A percentile compares a stretch with the other conserved stretches of the same genome.
Conservation (phyloP, 2,329 filamentous ascomycete species). For the Colletotrichum lupini region DNA sequence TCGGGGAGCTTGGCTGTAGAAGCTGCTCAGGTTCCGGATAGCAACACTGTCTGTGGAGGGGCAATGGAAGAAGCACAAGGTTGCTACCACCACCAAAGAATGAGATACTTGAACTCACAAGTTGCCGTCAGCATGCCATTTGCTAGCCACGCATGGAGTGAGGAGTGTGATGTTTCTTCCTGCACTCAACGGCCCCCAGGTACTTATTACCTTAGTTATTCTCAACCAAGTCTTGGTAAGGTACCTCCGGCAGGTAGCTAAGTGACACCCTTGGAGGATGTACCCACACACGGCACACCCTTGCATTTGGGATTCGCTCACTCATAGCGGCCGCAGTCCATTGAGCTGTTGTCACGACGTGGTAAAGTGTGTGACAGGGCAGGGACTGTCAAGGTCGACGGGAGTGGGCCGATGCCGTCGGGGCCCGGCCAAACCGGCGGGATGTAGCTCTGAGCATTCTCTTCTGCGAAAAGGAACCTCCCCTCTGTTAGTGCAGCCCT, state of each 20-base stretch:
- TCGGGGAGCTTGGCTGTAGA: neutral
- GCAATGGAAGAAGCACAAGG: neutral
- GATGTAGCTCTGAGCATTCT: neutral
- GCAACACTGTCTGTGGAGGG: neutral
- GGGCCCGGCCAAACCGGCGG: neutral
- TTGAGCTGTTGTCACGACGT: slow-evolving; percentile 24
- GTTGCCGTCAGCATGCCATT: neutral
- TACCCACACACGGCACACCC: slow-evolving; percentile 20
- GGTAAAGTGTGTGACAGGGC: neutral
- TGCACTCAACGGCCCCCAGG: neutral
- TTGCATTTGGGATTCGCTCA: slow-evolving; percentile 13
- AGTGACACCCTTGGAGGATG: slow-evolving; percentile 10
- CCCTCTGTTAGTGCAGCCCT: neutral
- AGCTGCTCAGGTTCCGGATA: neutral
- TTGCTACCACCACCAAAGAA: neutral
- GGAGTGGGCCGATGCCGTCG: slow-evolving; percentile 4
- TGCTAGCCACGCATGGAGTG: neutral
- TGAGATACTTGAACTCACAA: neutral
- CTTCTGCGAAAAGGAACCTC: neutral
- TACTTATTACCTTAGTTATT: neutral
- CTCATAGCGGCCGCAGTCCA: slow-evolving; percentile 27
- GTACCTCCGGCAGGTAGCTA: slow-evolving; percentile 16
- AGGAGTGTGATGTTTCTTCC: neutral
- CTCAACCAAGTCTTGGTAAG: slow-evolving; percentile 1
- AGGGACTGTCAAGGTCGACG: neutral